Percentiles rank a stretch among this genome's conserved stretches.
phyloP scores from a whole-genome alignment of 2,329 filamentous ascomycete species.

The Xylariaceae sp. region DNA sequence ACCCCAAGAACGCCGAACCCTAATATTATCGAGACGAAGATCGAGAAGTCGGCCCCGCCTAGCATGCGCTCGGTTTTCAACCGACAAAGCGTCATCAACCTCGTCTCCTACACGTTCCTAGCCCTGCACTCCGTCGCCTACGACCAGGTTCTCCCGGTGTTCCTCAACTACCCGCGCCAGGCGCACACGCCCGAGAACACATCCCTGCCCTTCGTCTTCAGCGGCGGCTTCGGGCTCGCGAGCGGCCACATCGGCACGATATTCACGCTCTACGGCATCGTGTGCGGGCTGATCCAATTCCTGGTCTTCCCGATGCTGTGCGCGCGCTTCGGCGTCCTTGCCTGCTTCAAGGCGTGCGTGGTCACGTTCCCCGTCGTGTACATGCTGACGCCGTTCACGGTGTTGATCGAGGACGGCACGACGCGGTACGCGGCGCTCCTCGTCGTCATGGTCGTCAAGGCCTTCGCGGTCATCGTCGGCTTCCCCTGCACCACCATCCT shows the following conservation, averaged over 20 bases:
- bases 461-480: conserved; percentile 75
- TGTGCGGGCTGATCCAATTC: conserved; percentile 83
- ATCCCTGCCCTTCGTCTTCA: conserved; percentile 77
- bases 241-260: conserved; percentile 80
- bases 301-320: conserved; percentile 79
- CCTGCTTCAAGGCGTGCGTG: conserved; percentile 69
- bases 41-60: conserved; percentile 27
- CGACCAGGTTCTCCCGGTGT: conserved; percentile 87
- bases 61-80: conserved; percentile 60
- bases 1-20: conserved; percentile 26
- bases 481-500: conserved; percentile 91
- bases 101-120: conserved; percentile 78
- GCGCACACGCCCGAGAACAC: conserved; percentile 61
- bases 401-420: conserved; percentile 55
- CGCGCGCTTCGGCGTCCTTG: conserved; percentile 71
- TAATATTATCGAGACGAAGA: conserved; percentile 9
- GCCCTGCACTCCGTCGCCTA: conserved; percentile 82
- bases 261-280: conserved; percentile 80
- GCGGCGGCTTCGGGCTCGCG: conserved; percentile 75
- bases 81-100: conserved; percentile 72
- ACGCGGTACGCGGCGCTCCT: conserved; percentile 66
- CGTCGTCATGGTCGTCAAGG: conserved; percentile 71
- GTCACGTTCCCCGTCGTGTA: conserved; percentile 75
- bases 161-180: conserved; percentile 73
- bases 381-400: conserved; percentile 78